Evolutionary conservation across 2,329 filamentous ascomycete genomes (phyloP), one percentile per base, ranked within the genome.

Genomic region (Ceratocystis alfenasii): DNA sequence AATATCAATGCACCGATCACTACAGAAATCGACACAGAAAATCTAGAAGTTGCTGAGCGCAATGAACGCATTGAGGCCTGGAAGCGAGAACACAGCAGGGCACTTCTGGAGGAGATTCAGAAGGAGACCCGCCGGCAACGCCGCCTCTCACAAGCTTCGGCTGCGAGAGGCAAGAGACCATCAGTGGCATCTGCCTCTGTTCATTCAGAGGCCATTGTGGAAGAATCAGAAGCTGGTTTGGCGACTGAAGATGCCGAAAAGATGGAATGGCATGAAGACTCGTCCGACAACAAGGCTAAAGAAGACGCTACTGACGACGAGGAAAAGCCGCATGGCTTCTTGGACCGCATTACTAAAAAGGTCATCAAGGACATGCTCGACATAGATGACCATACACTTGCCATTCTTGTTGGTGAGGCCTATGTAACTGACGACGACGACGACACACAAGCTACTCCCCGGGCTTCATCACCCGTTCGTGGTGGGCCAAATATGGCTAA

Each of bases 321-420:
- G 4, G 74, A 75, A 0, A 80, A 84, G 36, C 78, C 80, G 53
- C 86, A 90, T 69, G 86, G 88, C 0, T 83, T 95, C 70, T 90
- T 90, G 84, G 85, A 86, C 68, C 83, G 87, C 10, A 84, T 97
- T 62, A 95, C 93, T 2, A 84, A 88, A 67, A 90, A 87, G 71
- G 88, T 97, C 33, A 90, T 99, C 70, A 84, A 86, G 64, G 91
- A 96, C 72, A 77, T 99, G 55, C 88, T 97, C 73, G 93, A 93
- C 7, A 88, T 99, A 65, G 92, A 97, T 71, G 90, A 96, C 69
- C 83, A 84, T 62, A 79, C 94, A 22, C 81, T 99, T 7, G 89
- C 89, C 0, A 86, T 96, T 62, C 86, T 99, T 7, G 87, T 97
- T 66, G 94, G 94, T 12, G 91, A 96, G 73, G 78, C 83, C 1